Evolutionary conservation across 2,329 filamentous ascomycete genomes (phyloP).

Genomic region (Fusarium kyushuense): DNA sequence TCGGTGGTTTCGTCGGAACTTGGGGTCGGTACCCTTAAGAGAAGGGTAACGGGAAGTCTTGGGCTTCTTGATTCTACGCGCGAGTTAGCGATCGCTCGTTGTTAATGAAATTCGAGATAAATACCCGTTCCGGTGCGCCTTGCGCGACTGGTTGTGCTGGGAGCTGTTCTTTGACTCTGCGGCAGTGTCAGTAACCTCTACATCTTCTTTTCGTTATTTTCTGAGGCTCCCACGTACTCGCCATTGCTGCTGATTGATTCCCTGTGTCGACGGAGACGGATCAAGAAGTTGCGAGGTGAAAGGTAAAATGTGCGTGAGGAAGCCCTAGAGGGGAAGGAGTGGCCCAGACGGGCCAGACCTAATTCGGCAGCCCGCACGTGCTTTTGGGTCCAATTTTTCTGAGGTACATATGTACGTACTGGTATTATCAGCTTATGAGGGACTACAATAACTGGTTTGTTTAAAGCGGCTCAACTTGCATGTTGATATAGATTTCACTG

Average conservation of each 20-base stretch:
- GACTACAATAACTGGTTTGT: background rate
- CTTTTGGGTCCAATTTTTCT: background rate
- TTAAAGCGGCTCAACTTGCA: background rate
- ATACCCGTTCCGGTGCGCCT: conserved; percentile 99
- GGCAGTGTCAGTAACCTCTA: conserved; percentile 38
- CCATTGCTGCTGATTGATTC: conserved; percentile 55
- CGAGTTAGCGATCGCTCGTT: conserved; percentile 34
- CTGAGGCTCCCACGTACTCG: conserved; percentile 52
- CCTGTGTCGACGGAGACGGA: conserved; percentile 46
- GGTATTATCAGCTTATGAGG: background rate
- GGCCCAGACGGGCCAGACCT: conserved; percentile 37
- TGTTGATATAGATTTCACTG: background rate
- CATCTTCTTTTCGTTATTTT: background rate
- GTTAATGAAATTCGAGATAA: conserved; percentile 52
- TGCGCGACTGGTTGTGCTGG: conserved; percentile 98
- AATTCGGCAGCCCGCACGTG: conserved; percentile 30
- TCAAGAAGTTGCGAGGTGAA: conserved; percentile 46
- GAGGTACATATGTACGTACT: too few relatives aligned
- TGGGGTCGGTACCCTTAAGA: conserved; percentile 98
- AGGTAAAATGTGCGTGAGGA: conserved; percentile 47
- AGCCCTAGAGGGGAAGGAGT: conserved; percentile 48
- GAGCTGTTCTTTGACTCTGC: conserved; percentile 99
- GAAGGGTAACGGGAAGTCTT: conserved; percentile 99
- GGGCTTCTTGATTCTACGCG: conserved; percentile 98
- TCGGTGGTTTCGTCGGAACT: conserved; percentile 99